Evolutionary conservation across 1,139 yeast genomes (phyloP), one percentile per base, ranked within the genome.

Genomic region (Candida smagusa): DNA sequence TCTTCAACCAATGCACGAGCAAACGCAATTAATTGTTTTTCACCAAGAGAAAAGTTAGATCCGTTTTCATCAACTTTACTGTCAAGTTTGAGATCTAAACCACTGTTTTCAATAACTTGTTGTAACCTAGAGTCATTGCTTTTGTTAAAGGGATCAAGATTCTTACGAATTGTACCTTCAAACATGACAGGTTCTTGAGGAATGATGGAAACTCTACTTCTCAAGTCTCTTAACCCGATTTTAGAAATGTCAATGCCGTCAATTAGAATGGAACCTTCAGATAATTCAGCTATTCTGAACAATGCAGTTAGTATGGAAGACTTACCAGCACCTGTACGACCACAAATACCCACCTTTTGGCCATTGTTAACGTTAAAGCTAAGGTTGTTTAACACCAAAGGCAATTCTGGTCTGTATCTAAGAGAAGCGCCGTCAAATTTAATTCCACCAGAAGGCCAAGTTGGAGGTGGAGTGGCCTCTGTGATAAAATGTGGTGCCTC

Each of bases 321-420:
- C 13, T 84, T 84, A 33, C 90, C 90, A 7, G 90, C 89, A 41
- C 92, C 92, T 1, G 90, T 84, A 50, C 90, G 74, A 19, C 92
- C 92, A 61, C 87, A 81, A 41, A 84, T 79, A 33, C 90, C 90
- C 42, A 84, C 69, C 53, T 81, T 82, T n/a, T n/a, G n/a, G n/a
- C n/a, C n/a, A n/a, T n/a, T n/a, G n/a, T n/a, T 54, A 22, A 84
- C 62, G 3, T 54, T 49, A 30, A 78, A 54, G 29, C 58, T 54
- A 35, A 88, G 57, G 39, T 76, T 60, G 44, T 81, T 80, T 53
- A 89, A 64, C 4, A 85, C 95, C 26, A 74, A 63, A 0, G 96
- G 96, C 39, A 87, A 67, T 2, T 79, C 85, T 1, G 81, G 82
- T 53, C 95, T 77, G 58, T 89, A 89, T 9, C 82, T 71, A 71